A percentile compares a stretch with the other conserved stretches of the same genome.
These are phyloP conservation scores for Pseudocercospora fuligena DNA, from an alignment of 2,329 filamentous ascomycete species.

Conservation along the genomic window DNA sequence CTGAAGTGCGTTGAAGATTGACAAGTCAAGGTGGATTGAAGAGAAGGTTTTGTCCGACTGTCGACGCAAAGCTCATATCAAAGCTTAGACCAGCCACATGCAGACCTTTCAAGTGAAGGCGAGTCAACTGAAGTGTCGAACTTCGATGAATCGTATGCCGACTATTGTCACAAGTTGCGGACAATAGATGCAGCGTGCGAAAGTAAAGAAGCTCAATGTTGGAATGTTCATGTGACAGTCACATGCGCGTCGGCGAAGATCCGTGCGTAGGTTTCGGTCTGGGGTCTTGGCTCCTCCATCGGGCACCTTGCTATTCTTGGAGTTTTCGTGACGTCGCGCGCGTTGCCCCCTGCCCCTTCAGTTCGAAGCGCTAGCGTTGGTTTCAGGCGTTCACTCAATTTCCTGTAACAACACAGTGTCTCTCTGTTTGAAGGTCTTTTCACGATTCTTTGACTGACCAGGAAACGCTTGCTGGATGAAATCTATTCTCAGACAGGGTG, in stretches of 20 bases:
- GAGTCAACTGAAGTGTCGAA: too few relatives aligned
- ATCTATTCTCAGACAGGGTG: background rate
- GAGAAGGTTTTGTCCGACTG: background rate
- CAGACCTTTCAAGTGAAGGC: background rate
- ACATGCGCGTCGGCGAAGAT: background rate
- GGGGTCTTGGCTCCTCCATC: background rate
- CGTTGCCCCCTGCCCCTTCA: background rate
- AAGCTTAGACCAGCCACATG: background rate
- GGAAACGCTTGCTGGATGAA: background rate
- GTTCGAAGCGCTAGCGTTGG: background rate
- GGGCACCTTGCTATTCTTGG: background rate
- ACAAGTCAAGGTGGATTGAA: constrained; percentile 1
- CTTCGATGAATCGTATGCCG: too few relatives aligned
- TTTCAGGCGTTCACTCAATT: background rate
- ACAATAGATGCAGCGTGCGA: background rate
- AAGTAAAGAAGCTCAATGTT: background rate
- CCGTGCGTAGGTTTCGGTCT: background rate
- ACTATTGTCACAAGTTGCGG: too few relatives aligned
- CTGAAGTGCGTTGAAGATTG: background rate
- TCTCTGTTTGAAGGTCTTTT: background rate
- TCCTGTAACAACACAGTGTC: background rate
- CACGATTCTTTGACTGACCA: background rate
- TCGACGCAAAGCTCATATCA: background rate
- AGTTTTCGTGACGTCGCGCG: background rate
- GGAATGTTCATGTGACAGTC: background rate